These are phyloP conservation scores for Sugiyamaella neomexicana DNA, from an alignment of 1,139 yeast genomes.

Conservation along the genomic window DNA sequence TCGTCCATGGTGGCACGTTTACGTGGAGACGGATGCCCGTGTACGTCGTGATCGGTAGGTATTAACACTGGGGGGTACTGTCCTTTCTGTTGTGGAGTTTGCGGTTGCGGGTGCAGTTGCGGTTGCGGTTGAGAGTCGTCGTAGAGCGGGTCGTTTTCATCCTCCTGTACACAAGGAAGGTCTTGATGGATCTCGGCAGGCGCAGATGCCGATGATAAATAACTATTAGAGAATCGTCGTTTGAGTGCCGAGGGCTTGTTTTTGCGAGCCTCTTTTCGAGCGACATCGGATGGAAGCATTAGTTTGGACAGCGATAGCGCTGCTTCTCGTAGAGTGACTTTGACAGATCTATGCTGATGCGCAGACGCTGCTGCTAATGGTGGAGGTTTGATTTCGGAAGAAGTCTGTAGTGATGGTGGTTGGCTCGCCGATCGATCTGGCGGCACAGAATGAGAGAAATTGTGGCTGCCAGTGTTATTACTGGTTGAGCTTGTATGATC, in stretches of 20 bases:
- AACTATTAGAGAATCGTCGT: conserved; percentile 18
- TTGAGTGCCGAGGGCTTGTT: conserved; percentile 22
- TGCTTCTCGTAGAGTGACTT: conserved; percentile 17
- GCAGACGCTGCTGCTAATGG: not conserved
- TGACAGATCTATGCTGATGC: conserved; percentile 16
- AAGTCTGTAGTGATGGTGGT: not conserved
- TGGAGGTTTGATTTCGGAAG: not conserved
- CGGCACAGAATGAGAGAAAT: too few relatives aligned
- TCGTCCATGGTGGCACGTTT: not conserved
- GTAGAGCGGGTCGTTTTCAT: not conserved
- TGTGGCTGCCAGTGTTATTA: too few relatives aligned
- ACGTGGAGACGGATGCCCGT: conserved; percentile 2
- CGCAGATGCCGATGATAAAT: not conserved
- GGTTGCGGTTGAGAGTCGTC: not conserved
- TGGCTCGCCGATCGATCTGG: not conserved
- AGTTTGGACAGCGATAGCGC: conserved; percentile 16
- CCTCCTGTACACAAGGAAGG: not conserved
- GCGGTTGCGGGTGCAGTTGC: not conserved
- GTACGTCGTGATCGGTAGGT: not conserved
- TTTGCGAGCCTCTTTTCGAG: conserved; percentile 22
- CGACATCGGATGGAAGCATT: conserved; percentile 24
- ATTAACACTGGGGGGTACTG: not conserved
- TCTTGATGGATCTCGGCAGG: not conserved
- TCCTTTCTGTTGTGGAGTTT: not conserved
- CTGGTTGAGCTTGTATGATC: too few relatives aligned